Conservation (phyloP, 2,329 filamentous ascomycete species). For the Didymella pomorum region DNA sequence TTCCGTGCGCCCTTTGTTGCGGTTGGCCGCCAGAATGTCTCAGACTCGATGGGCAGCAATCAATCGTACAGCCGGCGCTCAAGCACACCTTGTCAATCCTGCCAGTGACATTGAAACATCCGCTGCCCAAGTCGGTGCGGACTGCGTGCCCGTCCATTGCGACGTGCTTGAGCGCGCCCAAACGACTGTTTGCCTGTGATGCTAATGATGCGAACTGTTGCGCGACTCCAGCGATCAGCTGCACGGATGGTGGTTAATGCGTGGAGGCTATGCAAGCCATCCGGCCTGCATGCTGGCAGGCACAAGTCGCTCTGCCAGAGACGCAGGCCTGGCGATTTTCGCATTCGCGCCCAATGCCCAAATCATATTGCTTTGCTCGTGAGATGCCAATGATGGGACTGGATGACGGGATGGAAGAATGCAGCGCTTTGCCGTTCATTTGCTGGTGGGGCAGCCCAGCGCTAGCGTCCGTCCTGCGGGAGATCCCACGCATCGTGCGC, state of each 20-base stretch:
- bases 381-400: conserved; percentile 8
- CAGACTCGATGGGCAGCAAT: conserved; percentile 40
- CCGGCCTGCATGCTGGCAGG: conserved; percentile 9
- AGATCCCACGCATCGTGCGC: conserved; percentile 24
- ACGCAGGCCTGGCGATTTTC: conserved; percentile 32
- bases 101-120: background rate
- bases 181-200: conserved; percentile 13
- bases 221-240: conserved; percentile 14
- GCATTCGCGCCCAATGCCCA: conserved; percentile 38
- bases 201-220: conserved; percentile 11
- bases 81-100: conserved; percentile 23
- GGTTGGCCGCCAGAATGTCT: conserved; percentile 23
- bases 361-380: conserved; percentile 28
- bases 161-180: conserved; percentile 9
- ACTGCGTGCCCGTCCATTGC: conserved; percentile 6
- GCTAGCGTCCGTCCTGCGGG: conserved; percentile 16
- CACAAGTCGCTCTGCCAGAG: conserved; percentile 28
- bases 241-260: conserved; percentile 15
- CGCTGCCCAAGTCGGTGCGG: conserved; percentile 5
- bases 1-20: conserved; percentile 7
- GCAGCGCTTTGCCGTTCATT: conserved; percentile 30
- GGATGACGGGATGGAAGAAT: conserved; percentile 21
- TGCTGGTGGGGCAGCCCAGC: conserved; percentile 29
- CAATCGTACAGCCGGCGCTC: conserved; percentile 28
- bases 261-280: conserved; percentile 36